Evolutionary conservation across 345 rosid genomes (phyloP).

Genomic region (Laguncularia racemosa): DNA sequence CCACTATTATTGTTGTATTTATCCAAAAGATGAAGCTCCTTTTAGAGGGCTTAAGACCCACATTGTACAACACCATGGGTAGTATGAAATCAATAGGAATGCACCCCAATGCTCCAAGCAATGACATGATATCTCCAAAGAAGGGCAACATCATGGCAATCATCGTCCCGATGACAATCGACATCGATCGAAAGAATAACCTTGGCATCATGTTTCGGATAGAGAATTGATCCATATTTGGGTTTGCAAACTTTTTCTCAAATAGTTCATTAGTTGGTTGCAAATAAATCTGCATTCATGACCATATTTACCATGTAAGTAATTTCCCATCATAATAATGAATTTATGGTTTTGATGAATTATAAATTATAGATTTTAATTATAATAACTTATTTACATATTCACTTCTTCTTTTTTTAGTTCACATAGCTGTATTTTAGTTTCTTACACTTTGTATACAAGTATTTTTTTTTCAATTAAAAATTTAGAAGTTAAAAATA

Average conservation of each 20-base stretch:
- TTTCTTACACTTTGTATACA: no score
- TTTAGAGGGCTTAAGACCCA: slow-evolving; percentile 40
- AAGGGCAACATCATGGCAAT: slow-evolving; percentile 47
- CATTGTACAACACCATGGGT: slow-evolving; percentile 38
- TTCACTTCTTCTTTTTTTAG: no score
- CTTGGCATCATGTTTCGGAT: slow-evolving; percentile 30
- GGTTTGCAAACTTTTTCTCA: slow-evolving; percentile 28
- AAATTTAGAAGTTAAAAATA: no score
- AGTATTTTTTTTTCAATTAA: no score
- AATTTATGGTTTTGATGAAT: no score
- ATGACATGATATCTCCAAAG: slow-evolving; percentile 44
- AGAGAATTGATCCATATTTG: slow-evolving; percentile 34
- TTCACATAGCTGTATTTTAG: no score
- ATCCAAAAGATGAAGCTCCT: slow-evolving; percentile 25
- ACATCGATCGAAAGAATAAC: slow-evolving; percentile 25
- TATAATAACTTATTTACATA: no score
- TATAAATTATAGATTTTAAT: no score
- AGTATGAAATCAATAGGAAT: slow-evolving; percentile 40
- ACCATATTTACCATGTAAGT: not conserved
- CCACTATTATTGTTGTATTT: slow-evolving; percentile 25
- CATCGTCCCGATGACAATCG: slow-evolving; percentile 19
- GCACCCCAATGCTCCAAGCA: slow-evolving; percentile 41
- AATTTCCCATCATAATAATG: no score
- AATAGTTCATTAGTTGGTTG: slow-evolving; percentile 45
- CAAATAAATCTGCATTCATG: slow-evolving; percentile 31